Conservation (phyloP, 441 rosid species). For the Francoa sonchifolia region DNA sequence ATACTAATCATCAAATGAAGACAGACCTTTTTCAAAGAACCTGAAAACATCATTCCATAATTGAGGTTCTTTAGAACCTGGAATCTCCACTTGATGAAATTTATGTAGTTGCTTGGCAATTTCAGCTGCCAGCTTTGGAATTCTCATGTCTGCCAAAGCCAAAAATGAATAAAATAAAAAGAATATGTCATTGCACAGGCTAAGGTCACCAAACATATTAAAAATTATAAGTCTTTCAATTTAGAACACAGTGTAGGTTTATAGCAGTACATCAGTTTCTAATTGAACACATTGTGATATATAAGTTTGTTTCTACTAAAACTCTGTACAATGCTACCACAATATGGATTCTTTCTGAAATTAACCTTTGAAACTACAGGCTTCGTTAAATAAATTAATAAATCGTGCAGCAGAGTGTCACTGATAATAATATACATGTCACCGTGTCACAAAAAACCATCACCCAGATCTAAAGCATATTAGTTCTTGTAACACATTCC, state of each 20-base stretch:
- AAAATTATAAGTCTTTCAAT: neutral
- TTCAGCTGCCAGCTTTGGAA: conserved; percentile 67
- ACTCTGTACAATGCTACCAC: neutral
- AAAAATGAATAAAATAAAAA: conserved; percentile 1
- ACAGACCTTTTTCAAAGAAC: conserved; percentile 72
- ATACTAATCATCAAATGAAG: neutral
- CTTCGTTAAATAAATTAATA: neutral
- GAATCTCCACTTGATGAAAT: conserved; percentile 78
- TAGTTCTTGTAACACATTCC: neutral
- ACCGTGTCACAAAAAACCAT: neutral
- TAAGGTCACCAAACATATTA: neutral
- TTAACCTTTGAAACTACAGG: neutral
- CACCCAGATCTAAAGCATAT: neutral
- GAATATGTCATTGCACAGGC: conserved; percentile 3
- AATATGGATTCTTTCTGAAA: neutral
- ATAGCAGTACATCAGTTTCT: too few relatives aligned
- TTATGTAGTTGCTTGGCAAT: conserved; percentile 68
- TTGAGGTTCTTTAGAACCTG: conserved; percentile 89
- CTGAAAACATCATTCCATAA: conserved; percentile 75
- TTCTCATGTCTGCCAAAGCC: conserved; percentile 53
- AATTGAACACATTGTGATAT: neutral
- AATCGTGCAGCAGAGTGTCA: neutral
- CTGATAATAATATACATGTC: neutral
- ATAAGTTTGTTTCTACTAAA: neutral
- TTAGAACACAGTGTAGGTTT: too few relatives aligned